Conservation (phyloP, 768 basidiomycete genomes). For the Mycena filopes region DNA sequence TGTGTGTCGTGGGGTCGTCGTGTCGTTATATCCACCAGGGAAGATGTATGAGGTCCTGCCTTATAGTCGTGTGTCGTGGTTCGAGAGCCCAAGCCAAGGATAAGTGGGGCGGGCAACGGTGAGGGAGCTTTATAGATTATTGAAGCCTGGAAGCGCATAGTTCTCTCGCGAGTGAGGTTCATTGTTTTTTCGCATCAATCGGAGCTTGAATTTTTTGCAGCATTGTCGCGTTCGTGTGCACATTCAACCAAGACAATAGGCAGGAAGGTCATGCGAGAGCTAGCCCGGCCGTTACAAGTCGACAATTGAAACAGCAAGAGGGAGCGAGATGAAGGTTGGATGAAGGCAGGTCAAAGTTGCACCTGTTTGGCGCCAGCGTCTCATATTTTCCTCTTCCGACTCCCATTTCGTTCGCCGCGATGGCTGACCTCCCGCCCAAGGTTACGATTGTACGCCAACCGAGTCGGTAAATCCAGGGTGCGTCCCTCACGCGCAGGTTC, state of each 20-base stretch:
- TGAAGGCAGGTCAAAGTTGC: too few species aligned
- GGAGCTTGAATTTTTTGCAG: conserved; percentile 10
- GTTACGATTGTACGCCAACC: conserved; percentile 13
- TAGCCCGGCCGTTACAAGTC: not conserved
- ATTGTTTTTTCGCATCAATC: conserved; percentile 8
- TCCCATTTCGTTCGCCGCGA: not conserved
- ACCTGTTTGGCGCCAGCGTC: not conserved
- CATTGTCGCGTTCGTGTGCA: conserved; percentile 11
- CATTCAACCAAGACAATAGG: not conserved
- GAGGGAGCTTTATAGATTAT: conserved; percentile 29
- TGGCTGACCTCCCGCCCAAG: conserved; percentile 21
- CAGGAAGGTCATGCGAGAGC: too few species aligned
- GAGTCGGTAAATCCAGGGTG: not conserved
- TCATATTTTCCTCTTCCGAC: not conserved
- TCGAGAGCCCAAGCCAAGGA: conserved; percentile 17
- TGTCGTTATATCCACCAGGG: conserved; percentile 25
- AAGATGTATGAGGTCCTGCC: conserved; percentile 28
- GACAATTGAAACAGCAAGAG: too few species aligned
- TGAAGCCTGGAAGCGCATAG: not conserved
- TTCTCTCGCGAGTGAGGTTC: not conserved
- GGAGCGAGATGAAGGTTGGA: too few species aligned
- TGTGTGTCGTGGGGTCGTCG: too few species aligned
- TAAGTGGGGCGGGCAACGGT: not conserved
- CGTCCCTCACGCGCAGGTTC: not conserved
- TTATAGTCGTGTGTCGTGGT: conserved; percentile 18